Conservation (phyloP, 164 flowering plant genomes). For the Macadamia integrifolia region DNA sequence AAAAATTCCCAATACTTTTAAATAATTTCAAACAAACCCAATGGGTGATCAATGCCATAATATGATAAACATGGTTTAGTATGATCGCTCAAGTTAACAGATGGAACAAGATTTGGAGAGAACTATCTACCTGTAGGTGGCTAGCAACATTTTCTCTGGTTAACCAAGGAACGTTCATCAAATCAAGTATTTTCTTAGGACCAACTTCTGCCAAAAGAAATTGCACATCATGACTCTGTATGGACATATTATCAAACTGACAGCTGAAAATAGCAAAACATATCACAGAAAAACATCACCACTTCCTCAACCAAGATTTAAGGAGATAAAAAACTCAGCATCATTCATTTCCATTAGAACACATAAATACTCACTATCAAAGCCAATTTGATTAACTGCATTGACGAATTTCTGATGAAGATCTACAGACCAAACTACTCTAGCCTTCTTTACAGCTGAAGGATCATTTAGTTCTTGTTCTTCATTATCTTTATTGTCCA, state of each 20-base stretch:
- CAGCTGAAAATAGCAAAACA: background rate
- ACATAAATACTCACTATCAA: constrained; percentile 65
- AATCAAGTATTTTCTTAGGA: constrained; percentile 90
- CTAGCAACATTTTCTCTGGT: constrained; percentile 98
- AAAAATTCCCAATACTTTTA: too few relatives aligned
- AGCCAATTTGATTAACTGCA: constrained; percentile 85
- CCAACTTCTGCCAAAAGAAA: constrained; percentile 68
- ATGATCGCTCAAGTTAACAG: background rate
- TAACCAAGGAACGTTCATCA: constrained; percentile 93
- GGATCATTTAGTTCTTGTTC: constrained; percentile 53
- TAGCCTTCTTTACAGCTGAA: constrained; percentile 61
- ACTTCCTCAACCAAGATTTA: background rate
- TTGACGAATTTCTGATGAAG: constrained; percentile 93
- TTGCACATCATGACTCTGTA: constrained; percentile 15
- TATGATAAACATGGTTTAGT: too few relatives aligned
- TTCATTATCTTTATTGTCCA: constrained; percentile 45
- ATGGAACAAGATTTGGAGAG: background rate
- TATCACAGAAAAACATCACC: background rate
- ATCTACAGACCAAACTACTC: constrained; percentile 92
- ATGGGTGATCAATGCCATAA: too few relatives aligned
- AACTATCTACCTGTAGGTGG: constrained; percentile 77
- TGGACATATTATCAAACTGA: constrained; percentile 14
- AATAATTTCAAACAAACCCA: too few relatives aligned
- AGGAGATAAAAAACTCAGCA: background rate
- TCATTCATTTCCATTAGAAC: constrained; percentile 1